Base-by-base conservation (phyloP, 2,329 filamentous ascomycete genomes). In the Botryotinia calthae region DNA sequence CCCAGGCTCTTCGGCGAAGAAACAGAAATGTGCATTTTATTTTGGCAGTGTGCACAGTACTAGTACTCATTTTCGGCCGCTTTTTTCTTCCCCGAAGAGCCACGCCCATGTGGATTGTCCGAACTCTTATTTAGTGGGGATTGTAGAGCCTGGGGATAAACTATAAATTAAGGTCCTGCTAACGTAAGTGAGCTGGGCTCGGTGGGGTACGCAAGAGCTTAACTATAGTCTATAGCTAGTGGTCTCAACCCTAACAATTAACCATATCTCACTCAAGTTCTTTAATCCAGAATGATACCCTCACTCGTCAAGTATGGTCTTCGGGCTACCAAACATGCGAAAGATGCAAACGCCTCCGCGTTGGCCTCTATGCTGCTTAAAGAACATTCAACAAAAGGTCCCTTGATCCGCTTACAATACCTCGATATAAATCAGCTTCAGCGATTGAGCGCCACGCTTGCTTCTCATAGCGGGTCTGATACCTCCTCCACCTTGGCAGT, bases 351-450 rank as follows among this genome's bases (percentile, higher is more conserved):
- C 16, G 59, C 67, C 20, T 42, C 67, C 9, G 12, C 48, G 56
- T 78, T 83, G 72, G 83, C 83, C 80, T 22, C 79, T 81, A 61
- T 86, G 86, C 76, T 80, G 85, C 28, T 78, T 80, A 10, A 82
- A 62, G 59, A 81, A 69, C 82, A 28, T n/a, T 9, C 54, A 56
- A 16, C 82, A 9, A 79, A 81, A 8, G 82, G 83, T 2, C 82
- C 84, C 0, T 82, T 83, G 75, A 80, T 79, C 7, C 84, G 84
- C 62, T 81, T 80, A 5, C 89, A 91, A 77, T 72, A 84, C 5
- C 82, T 91, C 10, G 89, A 91, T 78, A 84, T 83, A 20, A 91
- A 90, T 75, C 89, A 91, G 78, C 82, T 91, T 0, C 88, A 90
- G 73, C 88, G 88, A 62, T 84, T 92, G 16, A 51, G 34, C n/a